Percentiles rank a stretch among this genome's conserved stretches.
phyloP scores from a whole-genome alignment of 2,329 filamentous ascomycete genomes.

The Claviceps capensis region DNA sequence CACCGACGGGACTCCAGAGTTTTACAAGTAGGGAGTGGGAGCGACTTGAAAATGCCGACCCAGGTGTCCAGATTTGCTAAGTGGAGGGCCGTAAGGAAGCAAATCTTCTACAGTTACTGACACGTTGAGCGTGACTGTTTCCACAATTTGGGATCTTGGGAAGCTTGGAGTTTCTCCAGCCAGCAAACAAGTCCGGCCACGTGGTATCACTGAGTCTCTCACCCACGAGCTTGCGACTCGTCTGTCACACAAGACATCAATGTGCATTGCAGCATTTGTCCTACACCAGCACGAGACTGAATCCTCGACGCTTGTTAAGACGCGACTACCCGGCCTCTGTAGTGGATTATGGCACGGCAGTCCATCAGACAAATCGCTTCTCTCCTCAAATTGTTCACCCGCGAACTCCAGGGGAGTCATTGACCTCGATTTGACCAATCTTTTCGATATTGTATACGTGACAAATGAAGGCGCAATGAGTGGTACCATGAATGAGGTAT shows the following conservation, averaged over 20 bases:
- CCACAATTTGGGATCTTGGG: not conserved
- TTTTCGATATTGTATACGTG: not conserved
- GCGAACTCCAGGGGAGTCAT: not conserved
- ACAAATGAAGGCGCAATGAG: not conserved
- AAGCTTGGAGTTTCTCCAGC: not conserved
- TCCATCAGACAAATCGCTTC: not conserved
- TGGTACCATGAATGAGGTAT: not conserved
- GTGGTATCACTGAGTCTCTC: not conserved
- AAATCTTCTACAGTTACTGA: not conserved
- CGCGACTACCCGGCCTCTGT: slow-evolving; percentile 2
- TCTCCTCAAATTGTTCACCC: not conserved
- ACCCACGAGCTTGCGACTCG: not conserved
- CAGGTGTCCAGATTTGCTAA: not conserved
- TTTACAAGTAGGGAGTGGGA: not conserved
- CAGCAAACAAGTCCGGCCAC: slow-evolving; percentile 2
- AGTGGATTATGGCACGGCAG: slow-evolving; percentile 1
- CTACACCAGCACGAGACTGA: not conserved
- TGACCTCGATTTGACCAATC: not conserved
- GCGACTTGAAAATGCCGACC: not conserved
- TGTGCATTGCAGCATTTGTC: not conserved
- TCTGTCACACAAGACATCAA: slow-evolving; percentile 3
- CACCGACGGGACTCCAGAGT: not conserved
- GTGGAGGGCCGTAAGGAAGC: not conserved
- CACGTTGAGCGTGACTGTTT: not conserved
- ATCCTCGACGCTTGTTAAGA: slow-evolving; percentile 5